Evolutionary conservation across 2,329 filamentous ascomycete genomes (phyloP), one percentile per base, ranked within the genome.

Genomic region (Ampelomyces quisqualis): DNA sequence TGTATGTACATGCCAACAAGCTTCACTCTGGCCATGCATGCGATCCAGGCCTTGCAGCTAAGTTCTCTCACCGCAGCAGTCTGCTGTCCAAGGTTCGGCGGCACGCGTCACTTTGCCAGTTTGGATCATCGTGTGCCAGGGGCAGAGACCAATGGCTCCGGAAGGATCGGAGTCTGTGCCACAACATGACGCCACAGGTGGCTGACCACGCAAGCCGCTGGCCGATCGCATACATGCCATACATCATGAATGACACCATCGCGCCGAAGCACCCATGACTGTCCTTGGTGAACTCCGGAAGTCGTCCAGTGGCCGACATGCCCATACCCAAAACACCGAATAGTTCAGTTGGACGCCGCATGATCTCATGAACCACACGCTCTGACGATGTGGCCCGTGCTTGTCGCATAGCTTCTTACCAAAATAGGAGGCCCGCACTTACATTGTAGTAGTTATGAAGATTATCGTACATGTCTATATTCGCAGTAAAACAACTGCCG

Each of bases 161-260:
- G 36, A 33, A 31, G 32, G 10, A 11, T n/a, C 19, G 24, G 11
- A 13, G 10, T 18, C 10, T 18, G 21, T 24, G 32, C 13, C 32
- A 34, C 32, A 34, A 17, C 17, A 39, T 39, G 29, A 43, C 33
- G 34, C 38, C 27, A 18, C 38, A 45, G 24, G 30, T 44, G 34
- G 38, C 40, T 42, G 35, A 14, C 21, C 36, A 22, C 47, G 49
- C 49, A 50, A 53, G 40, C 42, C 34, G 19, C 20, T 26, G 47
- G 14, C n/a, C 13, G 40, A 35, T 37, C 38, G n/a, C n/a, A n/a
- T n/a, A n/a, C n/a, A n/a, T n/a, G n/a, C n/a, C 29, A 40, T 42
- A 40, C 44, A 43, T 51, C 47, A 49, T 49, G n/a, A n/a, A n/a
- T n/a, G n/a, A n/a, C n/a, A n/a, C 26, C 36, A 38, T 40, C 47